Conservation (phyloP, 2,329 filamentous ascomycete species). For the Xylariales sp. region DNA sequence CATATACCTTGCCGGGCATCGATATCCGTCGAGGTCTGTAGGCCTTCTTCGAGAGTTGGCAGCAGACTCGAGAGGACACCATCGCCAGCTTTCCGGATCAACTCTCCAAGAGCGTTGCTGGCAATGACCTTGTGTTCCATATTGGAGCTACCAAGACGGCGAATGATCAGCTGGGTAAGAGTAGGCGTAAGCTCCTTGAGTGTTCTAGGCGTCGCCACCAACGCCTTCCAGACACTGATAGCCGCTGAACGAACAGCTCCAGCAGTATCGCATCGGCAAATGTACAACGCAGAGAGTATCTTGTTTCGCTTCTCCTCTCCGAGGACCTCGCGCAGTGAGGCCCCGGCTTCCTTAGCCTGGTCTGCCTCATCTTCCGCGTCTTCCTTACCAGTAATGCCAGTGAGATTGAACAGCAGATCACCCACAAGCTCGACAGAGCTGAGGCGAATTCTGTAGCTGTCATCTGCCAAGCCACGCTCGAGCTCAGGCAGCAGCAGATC, state of each 20-base stretch:
- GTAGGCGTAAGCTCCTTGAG: conserved; percentile 95
- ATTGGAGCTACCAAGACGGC: conserved; percentile 88
- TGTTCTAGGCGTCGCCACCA: conserved; percentile 86
- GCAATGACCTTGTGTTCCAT: conserved; percentile 99
- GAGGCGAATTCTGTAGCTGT: conserved; percentile 94
- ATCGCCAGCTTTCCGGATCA: conserved; percentile 95
- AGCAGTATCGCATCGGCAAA: conserved; percentile 95
- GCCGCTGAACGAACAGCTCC: conserved; percentile 85
- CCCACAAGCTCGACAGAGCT: conserved; percentile 97
- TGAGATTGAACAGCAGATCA: conserved; percentile 95
- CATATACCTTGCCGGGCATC: conserved; percentile 97
- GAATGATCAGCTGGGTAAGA: conserved; percentile 90
- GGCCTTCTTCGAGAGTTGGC: conserved; percentile 86
- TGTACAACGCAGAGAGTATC: conserved; percentile 93
- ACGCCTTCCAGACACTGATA: conserved; percentile 91
- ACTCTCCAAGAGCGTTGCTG: conserved; percentile 90
- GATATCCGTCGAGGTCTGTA: conserved; percentile 81
- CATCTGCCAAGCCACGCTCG: conserved; percentile 93
- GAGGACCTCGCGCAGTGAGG: conserved; percentile 88
- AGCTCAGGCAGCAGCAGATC: conserved; percentile 91
- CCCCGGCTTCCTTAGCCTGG: conserved; percentile 75
- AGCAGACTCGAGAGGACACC: conserved; percentile 82
- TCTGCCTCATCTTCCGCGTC: conserved; percentile 76
- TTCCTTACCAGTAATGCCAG: conserved; percentile 77
- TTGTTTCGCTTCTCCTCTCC: conserved; percentile 96